Evolutionary conservation across 768 basidiomycete genomes (phyloP).

Genomic region (Auricularia cornea): DNA sequence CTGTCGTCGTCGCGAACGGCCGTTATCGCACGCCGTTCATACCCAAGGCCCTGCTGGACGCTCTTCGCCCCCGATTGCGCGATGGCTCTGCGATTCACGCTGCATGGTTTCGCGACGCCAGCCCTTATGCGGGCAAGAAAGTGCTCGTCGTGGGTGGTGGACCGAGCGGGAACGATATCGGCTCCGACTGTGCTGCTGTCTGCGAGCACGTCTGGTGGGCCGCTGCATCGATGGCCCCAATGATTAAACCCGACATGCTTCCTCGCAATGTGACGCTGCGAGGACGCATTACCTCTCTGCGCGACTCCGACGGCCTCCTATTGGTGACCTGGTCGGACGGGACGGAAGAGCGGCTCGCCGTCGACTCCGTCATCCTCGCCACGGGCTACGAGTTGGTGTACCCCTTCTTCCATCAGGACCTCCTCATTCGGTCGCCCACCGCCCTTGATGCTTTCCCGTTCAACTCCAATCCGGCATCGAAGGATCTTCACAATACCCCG

Average conservation of each 20-base stretch:
- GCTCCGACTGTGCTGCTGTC: slow-evolving; percentile 40
- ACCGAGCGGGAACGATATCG: slow-evolving; percentile 65
- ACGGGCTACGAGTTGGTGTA: slow-evolving; percentile 65
- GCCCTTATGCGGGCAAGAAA: slow-evolving; percentile 28
- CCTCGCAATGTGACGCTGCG: slow-evolving; percentile 31
- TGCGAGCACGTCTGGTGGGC: slow-evolving; percentile 7
- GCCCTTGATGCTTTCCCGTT: slow-evolving; percentile 7
- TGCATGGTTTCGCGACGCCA: slow-evolving; percentile 51
- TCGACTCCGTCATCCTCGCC: slow-evolving; percentile 63
- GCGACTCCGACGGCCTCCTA: slow-evolving; percentile 6
- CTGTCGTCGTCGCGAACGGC: slow-evolving; percentile 69
- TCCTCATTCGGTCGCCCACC: slow-evolving; percentile 34
- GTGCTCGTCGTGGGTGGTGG: slow-evolving; percentile 41
- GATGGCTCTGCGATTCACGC: slow-evolving; percentile 52
- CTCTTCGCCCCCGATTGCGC: slow-evolving; percentile 50
- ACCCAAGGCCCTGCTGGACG: slow-evolving; percentile 41
- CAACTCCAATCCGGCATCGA: slow-evolving; percentile 31
- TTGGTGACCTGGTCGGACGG: slow-evolving; percentile 54
- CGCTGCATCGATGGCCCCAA: not conserved
- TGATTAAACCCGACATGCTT: not conserved
- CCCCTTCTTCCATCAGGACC: slow-evolving; percentile 46
- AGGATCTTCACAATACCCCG: slow-evolving; percentile 52
- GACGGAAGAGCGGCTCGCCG: slow-evolving; percentile 34
- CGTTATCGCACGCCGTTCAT: slow-evolving; percentile 60
- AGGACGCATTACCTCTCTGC: slow-evolving; percentile 36